Evolutionary conservation across 371 early-diverging fungal genomes (phyloP).

Genomic region (Coemansia sp.): DNA sequence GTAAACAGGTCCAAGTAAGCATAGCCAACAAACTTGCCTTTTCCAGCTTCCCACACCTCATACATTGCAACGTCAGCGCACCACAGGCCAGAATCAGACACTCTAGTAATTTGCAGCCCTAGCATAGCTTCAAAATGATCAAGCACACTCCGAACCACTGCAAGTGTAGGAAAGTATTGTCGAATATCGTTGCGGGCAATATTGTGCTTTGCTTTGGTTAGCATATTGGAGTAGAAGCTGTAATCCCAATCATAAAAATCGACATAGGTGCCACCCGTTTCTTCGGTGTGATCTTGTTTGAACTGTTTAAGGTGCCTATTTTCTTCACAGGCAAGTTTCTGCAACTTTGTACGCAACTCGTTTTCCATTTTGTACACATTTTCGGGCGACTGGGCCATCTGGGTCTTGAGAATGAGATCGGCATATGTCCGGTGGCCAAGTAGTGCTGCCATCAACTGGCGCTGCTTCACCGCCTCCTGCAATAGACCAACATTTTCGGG

Average conservation of each 20-base stretch:
- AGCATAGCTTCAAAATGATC: neutral
- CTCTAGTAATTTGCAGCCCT: neutral
- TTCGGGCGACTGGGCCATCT: slow-evolving; percentile 78
- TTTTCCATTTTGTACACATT: slow-evolving; percentile 49
- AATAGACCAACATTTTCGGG: neutral
- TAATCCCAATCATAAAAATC: slow-evolving; percentile 7
- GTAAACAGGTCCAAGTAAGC: slow-evolving; percentile 67
- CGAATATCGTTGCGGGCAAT: slow-evolving; percentile 68
- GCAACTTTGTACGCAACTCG: neutral
- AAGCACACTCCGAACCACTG: neutral
- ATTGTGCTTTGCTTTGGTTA: slow-evolving; percentile 60
- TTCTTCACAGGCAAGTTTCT: neutral
- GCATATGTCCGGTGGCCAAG: slow-evolving; percentile 66
- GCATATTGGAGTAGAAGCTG: slow-evolving; percentile 55
- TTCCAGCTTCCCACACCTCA: slow-evolving; percentile 59
- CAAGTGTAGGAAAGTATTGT: slow-evolving; percentile 55
- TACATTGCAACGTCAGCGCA: slow-evolving; percentile 58
- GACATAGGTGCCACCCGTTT: neutral
- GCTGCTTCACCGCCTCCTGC: neutral
- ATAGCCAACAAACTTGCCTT: slow-evolving; percentile 55
- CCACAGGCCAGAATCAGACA: slow-evolving; percentile 20
- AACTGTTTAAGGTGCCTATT: slow-evolving; percentile 29
- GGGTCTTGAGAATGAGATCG: slow-evolving; percentile 65
- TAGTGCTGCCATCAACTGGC: neutral
- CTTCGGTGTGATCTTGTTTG: slow-evolving; percentile 29